Conservation (phyloP, 2,329 filamentous ascomycete species). For the Aspergillus aculeatus region DNA sequence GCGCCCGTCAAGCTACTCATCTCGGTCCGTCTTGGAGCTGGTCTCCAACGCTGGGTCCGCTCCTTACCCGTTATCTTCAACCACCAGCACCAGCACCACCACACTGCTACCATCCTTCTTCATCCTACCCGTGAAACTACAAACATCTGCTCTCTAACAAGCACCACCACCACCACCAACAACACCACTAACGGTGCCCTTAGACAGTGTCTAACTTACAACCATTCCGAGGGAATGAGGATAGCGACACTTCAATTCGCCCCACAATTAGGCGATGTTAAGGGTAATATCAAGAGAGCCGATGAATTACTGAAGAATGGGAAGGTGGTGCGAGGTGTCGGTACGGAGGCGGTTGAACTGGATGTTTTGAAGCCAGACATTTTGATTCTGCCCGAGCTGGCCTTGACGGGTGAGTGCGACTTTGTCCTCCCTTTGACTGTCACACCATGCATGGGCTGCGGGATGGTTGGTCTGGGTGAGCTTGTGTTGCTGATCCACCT, state of each 20-base stretch:
- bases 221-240: conserved; percentile 35
- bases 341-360: conserved; percentile 13
- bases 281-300: conserved; percentile 46
- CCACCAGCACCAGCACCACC: neutral
- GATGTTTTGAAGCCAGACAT: conserved; percentile 49
- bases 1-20: neutral
- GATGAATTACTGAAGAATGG: conserved; percentile 42
- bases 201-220: neutral
- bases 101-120: neutral
- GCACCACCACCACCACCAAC: neutral
- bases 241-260: conserved; percentile 51
- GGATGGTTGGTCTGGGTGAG: neutral
- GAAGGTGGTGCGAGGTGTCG: conserved; percentile 19
- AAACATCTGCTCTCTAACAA: neutral
- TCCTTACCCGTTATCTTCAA: neutral
- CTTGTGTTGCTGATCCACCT: neutral
- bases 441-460: conserved; percentile 1
- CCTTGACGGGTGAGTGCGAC: conserved; percentile 53
- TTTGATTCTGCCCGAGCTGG: conserved; percentile 62
- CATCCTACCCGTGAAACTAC: neutral
- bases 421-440: conserved; percentile 1
- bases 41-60: neutral
- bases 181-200: neutral
- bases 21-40: neutral
- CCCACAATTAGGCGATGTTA: conserved; percentile 43